A percentile compares a stretch with the other conserved stretches of the same genome.
phyloP scores from a whole-genome alignment of 257 asterid species.

The Primulina tabacum region DNA sequence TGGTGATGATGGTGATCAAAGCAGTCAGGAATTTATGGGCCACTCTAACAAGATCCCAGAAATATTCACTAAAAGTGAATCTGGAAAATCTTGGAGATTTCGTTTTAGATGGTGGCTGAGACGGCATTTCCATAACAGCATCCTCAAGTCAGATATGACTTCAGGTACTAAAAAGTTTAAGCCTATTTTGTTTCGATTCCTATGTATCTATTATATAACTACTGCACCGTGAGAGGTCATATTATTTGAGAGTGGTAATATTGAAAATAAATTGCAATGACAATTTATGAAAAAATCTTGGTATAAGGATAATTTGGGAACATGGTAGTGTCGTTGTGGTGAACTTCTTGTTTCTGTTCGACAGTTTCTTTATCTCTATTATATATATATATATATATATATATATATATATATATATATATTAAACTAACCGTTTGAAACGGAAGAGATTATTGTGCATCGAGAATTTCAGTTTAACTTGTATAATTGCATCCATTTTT shows the following conservation, averaged over 20 bases:
- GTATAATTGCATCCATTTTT: neutral
- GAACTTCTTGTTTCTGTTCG: too few species aligned
- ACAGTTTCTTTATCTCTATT: too few species aligned
- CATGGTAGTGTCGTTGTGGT: too few species aligned
- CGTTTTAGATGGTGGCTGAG: conserved; percentile 87
- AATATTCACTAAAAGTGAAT: conserved; percentile 40
- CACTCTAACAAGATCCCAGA: conserved; percentile 46
- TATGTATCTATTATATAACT: neutral
- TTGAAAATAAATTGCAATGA: too few species aligned
- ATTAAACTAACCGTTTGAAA: too few species aligned
- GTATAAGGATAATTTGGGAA: too few species aligned
- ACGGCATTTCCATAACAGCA: conserved; percentile 59
- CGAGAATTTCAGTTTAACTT: too few species aligned
- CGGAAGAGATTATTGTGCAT: neutral
- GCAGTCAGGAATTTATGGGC: conserved; percentile 27
- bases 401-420: too few species aligned
- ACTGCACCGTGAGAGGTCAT: too few species aligned
- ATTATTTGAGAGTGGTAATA: too few species aligned
- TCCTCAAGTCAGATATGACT: conserved; percentile 46
- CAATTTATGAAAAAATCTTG: too few species aligned
- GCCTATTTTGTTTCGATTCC: neutral
- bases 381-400: too few species aligned
- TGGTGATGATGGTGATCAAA: conserved; percentile 28
- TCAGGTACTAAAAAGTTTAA: conserved; percentile 49
- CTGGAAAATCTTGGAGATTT: conserved; percentile 58